Percentiles rank a stretch among this genome's conserved stretches.
phyloP scores from a whole-genome alignment of 345 rosid genomes.

The Acer saccharum region DNA sequence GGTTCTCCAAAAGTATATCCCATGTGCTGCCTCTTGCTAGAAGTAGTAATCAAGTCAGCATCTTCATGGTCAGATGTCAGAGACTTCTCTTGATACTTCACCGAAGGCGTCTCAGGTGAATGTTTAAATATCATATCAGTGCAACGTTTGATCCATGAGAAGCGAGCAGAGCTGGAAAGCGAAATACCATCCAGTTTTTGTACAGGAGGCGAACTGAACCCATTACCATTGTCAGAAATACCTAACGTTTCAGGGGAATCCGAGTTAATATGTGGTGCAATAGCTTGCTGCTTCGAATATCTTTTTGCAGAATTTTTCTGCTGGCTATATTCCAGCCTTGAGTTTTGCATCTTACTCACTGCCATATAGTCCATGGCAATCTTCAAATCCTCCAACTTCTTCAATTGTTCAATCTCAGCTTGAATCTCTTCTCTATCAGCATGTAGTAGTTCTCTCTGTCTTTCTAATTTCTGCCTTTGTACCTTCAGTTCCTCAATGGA shows the following conservation, averaged over 20 bases:
- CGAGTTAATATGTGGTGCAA: slow-evolving; percentile 38
- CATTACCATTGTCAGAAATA: slow-evolving; percentile 39
- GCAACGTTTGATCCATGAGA: slow-evolving; percentile 79
- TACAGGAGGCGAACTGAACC: slow-evolving; percentile 39
- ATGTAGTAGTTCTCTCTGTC: slow-evolving; percentile 76
- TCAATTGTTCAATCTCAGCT: slow-evolving; percentile 63
- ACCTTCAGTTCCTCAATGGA: slow-evolving; percentile 78
- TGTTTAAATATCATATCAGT: slow-evolving; percentile 64
- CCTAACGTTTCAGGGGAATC: slow-evolving; percentile 32
- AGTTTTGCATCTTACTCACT: slow-evolving; percentile 65
- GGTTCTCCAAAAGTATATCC: slow-evolving; percentile 41
- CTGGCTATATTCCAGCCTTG: slow-evolving; percentile 59
- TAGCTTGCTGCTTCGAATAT: slow-evolving; percentile 41
- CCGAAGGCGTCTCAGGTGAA: slow-evolving; percentile 47
- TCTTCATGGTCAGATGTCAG: slow-evolving; percentile 29
- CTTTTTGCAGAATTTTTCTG: slow-evolving; percentile 54
- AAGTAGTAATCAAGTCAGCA: slow-evolving; percentile 21
- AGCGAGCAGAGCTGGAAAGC: slow-evolving; percentile 50
- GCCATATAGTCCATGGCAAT: slow-evolving; percentile 68
- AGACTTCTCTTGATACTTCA: slow-evolving; percentile 35
- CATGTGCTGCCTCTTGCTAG: slow-evolving; percentile 16
- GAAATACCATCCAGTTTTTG: slow-evolving; percentile 36
- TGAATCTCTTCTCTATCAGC: slow-evolving; percentile 76
- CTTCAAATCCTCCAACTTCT: slow-evolving; percentile 79
- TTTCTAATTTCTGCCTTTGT: slow-evolving; percentile 75